Evolutionary conservation across 2,329 filamentous ascomycete genomes (phyloP), one percentile per base, ranked within the genome.

Genomic region (Botryotinia convoluta): DNA sequence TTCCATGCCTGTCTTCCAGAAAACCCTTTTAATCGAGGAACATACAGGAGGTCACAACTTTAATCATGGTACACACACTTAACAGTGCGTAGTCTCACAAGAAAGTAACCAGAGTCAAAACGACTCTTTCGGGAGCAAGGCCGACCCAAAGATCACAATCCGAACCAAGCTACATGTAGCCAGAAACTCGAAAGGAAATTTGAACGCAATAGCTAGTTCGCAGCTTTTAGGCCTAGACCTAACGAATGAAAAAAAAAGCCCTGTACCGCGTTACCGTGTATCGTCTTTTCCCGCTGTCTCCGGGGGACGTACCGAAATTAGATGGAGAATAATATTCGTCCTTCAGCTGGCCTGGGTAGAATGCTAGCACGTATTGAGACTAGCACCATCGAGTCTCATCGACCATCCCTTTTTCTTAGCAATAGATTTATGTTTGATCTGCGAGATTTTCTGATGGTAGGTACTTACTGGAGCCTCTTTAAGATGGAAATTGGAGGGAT

Each of bases 271-370:
- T 39, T 32, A n/a, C 26, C 44, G 26, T 51, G 62, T 65, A 45
- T 65, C 62, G 62, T 42, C n/a, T 57, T 69, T 69, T 57, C n/a
- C 65, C 48, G 65, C 48, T 57, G 48, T 42, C 48, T 37, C 26
- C 65, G 48, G 65, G 48, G 65, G 48, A 29, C 48, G 16, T 57
- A 44, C 65, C 65, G 65, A 69, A 32, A 69, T 69, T 69, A 32
- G 65, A 68, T 68, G 64, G 64, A 42, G 64, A 68, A 54, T 57
- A 14, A n/a, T 39, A 35, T 37, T 68, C 18, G 45, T 12, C 48
- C 64, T 54, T 68, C 35, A 57, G 63, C 64, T 42, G 45, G 35
- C 63, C 22, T 67, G 51, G 22, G 4, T 16, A 14, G 8, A 39
- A 8, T 2, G 8, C 48, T 69, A 57, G 29, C 57, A 22, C n/a